Evolutionary conservation across 106 monocot species (phyloP).

Genomic region (Acanthochlamys bracteata): DNA sequence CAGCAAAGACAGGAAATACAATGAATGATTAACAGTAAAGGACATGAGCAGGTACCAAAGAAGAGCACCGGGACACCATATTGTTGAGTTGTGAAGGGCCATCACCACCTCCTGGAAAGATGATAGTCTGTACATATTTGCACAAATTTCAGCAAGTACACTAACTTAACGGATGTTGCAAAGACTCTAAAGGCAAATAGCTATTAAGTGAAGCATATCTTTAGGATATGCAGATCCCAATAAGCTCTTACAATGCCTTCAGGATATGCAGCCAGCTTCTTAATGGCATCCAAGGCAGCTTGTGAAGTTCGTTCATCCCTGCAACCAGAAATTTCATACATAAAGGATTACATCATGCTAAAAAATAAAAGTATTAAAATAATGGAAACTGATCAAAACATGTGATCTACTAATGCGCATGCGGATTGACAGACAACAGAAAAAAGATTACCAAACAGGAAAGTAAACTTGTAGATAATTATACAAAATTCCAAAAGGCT

Average conservation of each 20-base stretch:
- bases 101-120: conserved; percentile 41
- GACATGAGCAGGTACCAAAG: conserved; percentile 42
- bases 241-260: conserved; percentile 69
- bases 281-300: conserved; percentile 62
- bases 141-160: too few relatives aligned
- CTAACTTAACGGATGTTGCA: background rate
- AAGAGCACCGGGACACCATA: conserved; percentile 44
- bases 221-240: background rate
- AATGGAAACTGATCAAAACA: too few relatives aligned
- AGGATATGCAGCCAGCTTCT: conserved; percentile 47
- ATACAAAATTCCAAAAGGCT: too few relatives aligned
- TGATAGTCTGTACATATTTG: conserved; percentile 37
- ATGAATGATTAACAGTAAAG: too few relatives aligned
- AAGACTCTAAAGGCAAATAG: background rate
- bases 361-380: too few relatives aligned
- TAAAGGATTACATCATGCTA: too few relatives aligned
- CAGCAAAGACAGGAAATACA: too few relatives aligned
- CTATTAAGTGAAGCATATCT: background rate
- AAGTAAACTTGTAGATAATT: too few relatives aligned
- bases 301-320: conserved; percentile 67
- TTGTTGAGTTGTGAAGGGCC: conserved; percentile 46
- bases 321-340: too few relatives aligned
- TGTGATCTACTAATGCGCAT: too few relatives aligned
- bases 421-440: too few relatives aligned
- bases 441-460: too few relatives aligned